These are phyloP conservation scores for Cordia subcordata DNA, from an alignment of 257 asterid species.

Conservation along the genomic window DNA sequence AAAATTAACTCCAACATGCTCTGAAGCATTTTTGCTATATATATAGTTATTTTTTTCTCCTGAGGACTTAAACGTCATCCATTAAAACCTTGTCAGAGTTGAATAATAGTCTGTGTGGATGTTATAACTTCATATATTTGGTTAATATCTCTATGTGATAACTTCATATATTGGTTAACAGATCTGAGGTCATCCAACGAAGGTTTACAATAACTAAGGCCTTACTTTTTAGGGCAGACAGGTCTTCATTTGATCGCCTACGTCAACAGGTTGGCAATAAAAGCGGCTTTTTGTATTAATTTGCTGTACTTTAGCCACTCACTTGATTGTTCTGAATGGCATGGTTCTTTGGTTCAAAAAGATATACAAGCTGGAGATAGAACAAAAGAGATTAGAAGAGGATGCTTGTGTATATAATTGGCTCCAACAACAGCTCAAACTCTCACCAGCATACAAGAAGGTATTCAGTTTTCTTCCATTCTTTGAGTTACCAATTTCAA, in stretches of 20 bases:
- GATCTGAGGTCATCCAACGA: conserved; percentile 67
- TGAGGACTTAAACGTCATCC: neutral
- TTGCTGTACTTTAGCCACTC: neutral
- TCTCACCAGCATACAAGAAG: conserved; percentile 80
- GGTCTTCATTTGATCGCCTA: conserved; percentile 67
- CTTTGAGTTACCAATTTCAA: neutral
- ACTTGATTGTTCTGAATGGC: conserved; percentile 7
- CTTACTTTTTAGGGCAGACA: conserved; percentile 63
- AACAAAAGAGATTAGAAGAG: conserved; percentile 82
- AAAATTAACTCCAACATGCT: too few relatives aligned
- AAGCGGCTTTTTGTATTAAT: neutral
- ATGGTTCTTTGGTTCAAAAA: conserved; percentile 12
- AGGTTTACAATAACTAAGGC: conserved; percentile 69
- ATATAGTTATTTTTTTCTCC: too few relatives aligned
- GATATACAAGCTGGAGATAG: conserved; percentile 73
- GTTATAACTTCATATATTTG: neutral
- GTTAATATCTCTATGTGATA: neutral
- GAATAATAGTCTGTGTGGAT: too few relatives aligned
- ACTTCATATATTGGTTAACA: conserved; percentile 11
- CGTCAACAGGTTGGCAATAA: conserved; percentile 57
- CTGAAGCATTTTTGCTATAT: too few relatives aligned
- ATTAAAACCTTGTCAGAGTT: too few relatives aligned
- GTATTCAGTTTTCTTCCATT: conserved; percentile 19
- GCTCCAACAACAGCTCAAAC: conserved; percentile 79
- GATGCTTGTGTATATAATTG: conserved; percentile 76